These are phyloP conservation scores for Ogataea hybrid DNA, from an alignment of 1,139 yeast species.

Conservation along the genomic window DNA sequence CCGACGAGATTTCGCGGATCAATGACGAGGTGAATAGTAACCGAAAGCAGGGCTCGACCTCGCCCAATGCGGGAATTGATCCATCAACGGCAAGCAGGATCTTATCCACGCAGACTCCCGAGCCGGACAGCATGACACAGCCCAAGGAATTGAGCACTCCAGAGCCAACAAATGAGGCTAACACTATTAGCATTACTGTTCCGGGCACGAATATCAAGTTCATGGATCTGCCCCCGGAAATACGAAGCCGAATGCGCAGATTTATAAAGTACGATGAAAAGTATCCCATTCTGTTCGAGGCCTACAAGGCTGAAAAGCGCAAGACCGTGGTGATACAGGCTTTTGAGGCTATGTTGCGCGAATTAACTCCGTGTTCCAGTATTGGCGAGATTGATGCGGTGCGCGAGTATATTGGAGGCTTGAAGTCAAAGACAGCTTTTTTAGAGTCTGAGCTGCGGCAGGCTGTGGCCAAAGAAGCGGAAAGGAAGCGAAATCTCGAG, in stretches of 20 bases:
- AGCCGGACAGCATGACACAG: constrained; percentile 41
- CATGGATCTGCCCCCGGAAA: constrained; percentile 36
- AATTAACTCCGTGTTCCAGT: constrained; percentile 76
- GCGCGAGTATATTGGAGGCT: constrained; percentile 65
- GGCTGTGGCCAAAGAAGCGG: constrained; percentile 20
- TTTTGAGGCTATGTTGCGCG: constrained; percentile 72
- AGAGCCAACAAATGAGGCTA: constrained; percentile 2
- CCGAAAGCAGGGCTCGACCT: constrained; percentile 21
- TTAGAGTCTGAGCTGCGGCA: constrained; percentile 45
- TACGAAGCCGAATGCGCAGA: constrained; percentile 62
- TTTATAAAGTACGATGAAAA: constrained; percentile 87
- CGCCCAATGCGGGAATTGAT: constrained; percentile 19
- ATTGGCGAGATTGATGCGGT: constrained; percentile 70
- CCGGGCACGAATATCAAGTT: constrained; percentile 34
- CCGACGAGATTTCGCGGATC: constrained; percentile 48
- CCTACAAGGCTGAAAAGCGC: constrained; percentile 77
- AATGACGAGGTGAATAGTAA: constrained; percentile 29
- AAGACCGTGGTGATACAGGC: constrained; percentile 58
- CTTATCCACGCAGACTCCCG: constrained; percentile 44
- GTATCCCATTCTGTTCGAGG: constrained; percentile 78
- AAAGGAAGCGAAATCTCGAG: constrained; percentile 8
- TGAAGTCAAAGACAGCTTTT: constrained; percentile 60
- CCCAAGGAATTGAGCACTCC: constrained; percentile 37
- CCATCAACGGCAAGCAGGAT: constrained; percentile 24
- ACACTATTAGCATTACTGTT: constrained; percentile 16